phyloP scores from a whole-genome alignment of 441 rosid species.

The Euphorbia corollata region DNA sequence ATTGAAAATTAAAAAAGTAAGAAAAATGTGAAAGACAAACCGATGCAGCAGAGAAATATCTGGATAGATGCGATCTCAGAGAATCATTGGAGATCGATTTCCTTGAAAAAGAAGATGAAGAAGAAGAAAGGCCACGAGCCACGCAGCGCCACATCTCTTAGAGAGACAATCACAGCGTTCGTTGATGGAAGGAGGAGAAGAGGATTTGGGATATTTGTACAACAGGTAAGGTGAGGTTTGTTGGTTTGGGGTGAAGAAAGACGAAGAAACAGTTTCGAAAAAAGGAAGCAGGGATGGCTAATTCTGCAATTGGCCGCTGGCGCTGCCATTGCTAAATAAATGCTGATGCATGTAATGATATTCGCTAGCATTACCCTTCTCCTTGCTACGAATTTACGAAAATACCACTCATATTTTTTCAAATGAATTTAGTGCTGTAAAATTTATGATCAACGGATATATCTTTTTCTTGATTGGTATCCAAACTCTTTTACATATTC shows the following conservation, averaged over 20 bases:
- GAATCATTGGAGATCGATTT: conserved; percentile 38
- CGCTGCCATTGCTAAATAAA: background rate
- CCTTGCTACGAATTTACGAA: background rate
- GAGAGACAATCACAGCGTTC: background rate
- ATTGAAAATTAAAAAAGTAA: background rate
- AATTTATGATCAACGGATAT: too few species aligned
- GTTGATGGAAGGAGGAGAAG: background rate
- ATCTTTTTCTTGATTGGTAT: too few species aligned
- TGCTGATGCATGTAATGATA: background rate
- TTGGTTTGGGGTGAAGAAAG: background rate
- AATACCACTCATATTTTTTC: too few species aligned
- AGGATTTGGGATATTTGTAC: background rate
- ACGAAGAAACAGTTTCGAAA: too few species aligned
- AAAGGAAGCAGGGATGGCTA: background rate
- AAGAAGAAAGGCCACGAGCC: conserved; percentile 63
- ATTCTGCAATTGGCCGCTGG: background rate
- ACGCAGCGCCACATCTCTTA: conserved; percentile 90
- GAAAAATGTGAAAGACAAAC: conserved; percentile 31
- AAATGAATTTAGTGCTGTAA: too few species aligned
- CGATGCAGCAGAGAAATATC: conserved; percentile 59
- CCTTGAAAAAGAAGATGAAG: conserved; percentile 30
- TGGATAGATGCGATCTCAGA: conserved; percentile 56
- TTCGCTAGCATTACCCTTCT: background rate
- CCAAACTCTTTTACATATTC: too few species aligned
- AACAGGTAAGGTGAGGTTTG: background rate